Conservation (phyloP, 2,329 filamentous ascomycete genomes). For the Domatiomyces catenatus region DNA sequence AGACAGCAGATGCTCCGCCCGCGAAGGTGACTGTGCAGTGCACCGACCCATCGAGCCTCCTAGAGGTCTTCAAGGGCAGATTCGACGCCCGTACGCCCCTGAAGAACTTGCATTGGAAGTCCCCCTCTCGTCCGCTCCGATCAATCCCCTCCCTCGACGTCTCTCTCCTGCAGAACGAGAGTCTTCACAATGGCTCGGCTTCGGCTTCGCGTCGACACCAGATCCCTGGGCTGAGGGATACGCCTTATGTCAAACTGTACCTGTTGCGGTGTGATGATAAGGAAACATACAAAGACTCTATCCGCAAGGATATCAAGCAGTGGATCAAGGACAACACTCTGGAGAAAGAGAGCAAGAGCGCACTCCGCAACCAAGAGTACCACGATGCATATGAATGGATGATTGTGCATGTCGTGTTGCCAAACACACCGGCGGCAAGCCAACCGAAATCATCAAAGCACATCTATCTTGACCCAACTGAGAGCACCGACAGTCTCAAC, state of each 20-base stretch:
- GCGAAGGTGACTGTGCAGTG: conserved; percentile 77
- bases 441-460: conserved; percentile 48
- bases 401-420: conserved; percentile 79
- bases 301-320: conserved; percentile 65
- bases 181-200: conserved; percentile 19
- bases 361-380: conserved; percentile 59
- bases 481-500: conserved; percentile 48
- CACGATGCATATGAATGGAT: conserved; percentile 96
- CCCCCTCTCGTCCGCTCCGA: conserved; percentile 72
- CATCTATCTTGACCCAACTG: conserved; percentile 32
- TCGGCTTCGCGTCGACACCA: conserved; percentile 57
- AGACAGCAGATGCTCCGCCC: conserved; percentile 10
- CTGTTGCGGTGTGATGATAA: conserved; percentile 89
- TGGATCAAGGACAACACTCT: conserved; percentile 58
- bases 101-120: conserved; percentile 92
- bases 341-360: conserved; percentile 17
- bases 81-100: conserved; percentile 70
- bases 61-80: conserved; percentile 62
- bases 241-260: conserved; percentile 83
- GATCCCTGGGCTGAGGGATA: conserved; percentile 82
- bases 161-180: conserved; percentile 58
- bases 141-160: conserved; percentile 89
- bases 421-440: conserved; percentile 65
- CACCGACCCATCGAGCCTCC: conserved; percentile 81
- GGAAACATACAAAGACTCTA: conserved; percentile 72